A percentile compares a stretch with the other conserved stretches of the same genome.
Evolutionary conservation across 2,329 filamentous ascomycete species (phyloP).

Genomic region (Pyricularia pennisetigena): DNA sequence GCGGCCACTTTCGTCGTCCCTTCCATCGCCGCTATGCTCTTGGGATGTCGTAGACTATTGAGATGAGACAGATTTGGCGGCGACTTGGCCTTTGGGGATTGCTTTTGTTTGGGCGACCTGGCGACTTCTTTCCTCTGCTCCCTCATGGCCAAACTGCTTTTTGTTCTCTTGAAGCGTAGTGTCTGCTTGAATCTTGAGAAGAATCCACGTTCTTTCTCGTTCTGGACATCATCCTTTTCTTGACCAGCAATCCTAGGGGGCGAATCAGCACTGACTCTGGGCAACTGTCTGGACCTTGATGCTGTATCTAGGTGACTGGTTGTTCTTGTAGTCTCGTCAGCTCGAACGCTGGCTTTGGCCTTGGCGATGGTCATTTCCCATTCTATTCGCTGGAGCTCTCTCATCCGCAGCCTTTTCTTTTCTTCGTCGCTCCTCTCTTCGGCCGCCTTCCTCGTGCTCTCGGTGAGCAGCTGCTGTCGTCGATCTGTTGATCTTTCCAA

Average conservation of each 20-base stretch:
- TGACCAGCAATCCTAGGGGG: background rate
- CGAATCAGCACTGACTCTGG: background rate
- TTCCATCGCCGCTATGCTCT: background rate
- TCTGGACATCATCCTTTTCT: background rate
- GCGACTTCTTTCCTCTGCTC: background rate
- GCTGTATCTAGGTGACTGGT: background rate
- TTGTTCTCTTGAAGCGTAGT: background rate
- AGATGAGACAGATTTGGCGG: background rate
- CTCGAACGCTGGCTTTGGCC: background rate
- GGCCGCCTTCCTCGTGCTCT: constrained; percentile 2
- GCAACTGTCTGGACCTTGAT: background rate
- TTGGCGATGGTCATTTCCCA: background rate
- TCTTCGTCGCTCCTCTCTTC: background rate
- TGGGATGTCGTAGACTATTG: background rate
- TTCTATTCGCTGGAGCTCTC: background rate
- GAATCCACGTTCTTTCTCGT: background rate
- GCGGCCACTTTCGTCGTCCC: background rate
- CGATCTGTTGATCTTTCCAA: background rate
- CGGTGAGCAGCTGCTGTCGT: background rate
- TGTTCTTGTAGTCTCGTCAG: background rate
- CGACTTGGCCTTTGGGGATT: no score
- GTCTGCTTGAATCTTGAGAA: background rate
- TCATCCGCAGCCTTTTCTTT: background rate
- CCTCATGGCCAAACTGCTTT: background rate
- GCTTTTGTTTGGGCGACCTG: background rate